Evolutionary conservation across 2,329 filamentous ascomycete species (phyloP).

Genomic region (Emmonsia crescens): DNA sequence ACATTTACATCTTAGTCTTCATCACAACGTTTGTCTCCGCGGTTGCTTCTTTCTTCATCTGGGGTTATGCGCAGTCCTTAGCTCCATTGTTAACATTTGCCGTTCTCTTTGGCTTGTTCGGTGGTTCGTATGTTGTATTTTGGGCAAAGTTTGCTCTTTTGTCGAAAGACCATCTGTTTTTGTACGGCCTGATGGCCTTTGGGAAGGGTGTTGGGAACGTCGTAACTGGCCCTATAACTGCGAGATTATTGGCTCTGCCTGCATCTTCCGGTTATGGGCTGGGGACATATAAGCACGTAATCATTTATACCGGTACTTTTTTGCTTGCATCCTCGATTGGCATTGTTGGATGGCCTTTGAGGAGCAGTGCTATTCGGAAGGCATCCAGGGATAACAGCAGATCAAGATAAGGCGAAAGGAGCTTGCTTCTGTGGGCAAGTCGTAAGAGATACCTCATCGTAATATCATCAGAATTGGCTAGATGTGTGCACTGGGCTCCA

Average conservation of each 20-base stretch:
- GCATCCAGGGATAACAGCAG: neutral
- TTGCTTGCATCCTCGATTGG: slow-evolving; percentile 2
- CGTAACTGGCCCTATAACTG: neutral
- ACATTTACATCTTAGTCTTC: neutral
- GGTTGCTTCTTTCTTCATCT: neutral
- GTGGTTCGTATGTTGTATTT: neutral
- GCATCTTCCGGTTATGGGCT: neutral
- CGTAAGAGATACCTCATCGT: too few relatives aligned
- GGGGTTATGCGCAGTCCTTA: neutral
- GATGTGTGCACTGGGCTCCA: too few relatives aligned
- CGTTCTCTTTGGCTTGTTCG: neutral
- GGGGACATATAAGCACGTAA: slow-evolving; percentile 3
- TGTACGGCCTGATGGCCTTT: slow-evolving; percentile 4
- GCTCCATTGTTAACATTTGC: neutral
- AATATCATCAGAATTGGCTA: too few relatives aligned
- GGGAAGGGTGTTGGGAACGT: slow-evolving; percentile 5
- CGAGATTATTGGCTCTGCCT: neutral
- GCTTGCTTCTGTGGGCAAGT: too few relatives aligned
- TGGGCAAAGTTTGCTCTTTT: slow-evolving; percentile 1
- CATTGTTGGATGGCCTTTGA: neutral
- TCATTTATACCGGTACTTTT: neutral
- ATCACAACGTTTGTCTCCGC: neutral
- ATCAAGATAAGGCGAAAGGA: neutral
- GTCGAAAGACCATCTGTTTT: slow-evolving; percentile 4
- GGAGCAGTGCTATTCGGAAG: neutral